Evolutionary conservation across 306 rosid genomes (phyloP), one percentile per base, ranked within the genome.

Genomic region (Cicer bijugum): DNA sequence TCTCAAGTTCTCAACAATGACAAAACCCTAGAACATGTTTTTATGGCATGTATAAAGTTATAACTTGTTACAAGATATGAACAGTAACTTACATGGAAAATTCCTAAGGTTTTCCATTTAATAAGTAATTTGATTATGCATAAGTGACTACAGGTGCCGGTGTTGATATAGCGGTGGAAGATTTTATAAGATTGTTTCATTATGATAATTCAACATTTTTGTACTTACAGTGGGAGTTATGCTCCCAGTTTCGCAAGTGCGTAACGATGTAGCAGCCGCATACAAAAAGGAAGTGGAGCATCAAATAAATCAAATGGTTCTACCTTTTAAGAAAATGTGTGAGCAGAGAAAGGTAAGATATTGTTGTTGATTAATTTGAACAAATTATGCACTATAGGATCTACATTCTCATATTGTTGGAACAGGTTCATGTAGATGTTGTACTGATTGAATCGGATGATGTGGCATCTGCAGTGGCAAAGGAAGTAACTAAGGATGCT

Each of bases 301-400:
- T 86, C 87, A 83, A 65, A 81, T 85, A 16, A 78, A 55, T 73
- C 86, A 84, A 80, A 82, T 71, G 88, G 89, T 95, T 82, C 84
- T 82, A 85, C 97, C 99, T 44, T 88, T 77, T 78, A 82, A 84
- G 90, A 85, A 76, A 85, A 82, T 95, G 88, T 91, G 92, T 73
- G 80, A 82, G 80, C 84, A 81, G 43, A 82, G 86, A 73, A 89
- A 90, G 97, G 99, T 95, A 62, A 56, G 57, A 75, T 67, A 75
- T 83, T 63, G 53, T 72, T 71, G 33, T 17, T 77, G 78, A 67
- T 64, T 70, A 57, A 58, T 68, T 40, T 43, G 67, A 70, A 67
- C 50, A 12, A 11, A 56, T 74, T 53, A 64, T 20, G 20, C 44
- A 81, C 64, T 46, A 15, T 82, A 51, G 60, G 72, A 68, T 39